phyloP scores from a whole-genome alignment of 345 rosid genomes.

The Eucalyptus tenuipes region DNA sequence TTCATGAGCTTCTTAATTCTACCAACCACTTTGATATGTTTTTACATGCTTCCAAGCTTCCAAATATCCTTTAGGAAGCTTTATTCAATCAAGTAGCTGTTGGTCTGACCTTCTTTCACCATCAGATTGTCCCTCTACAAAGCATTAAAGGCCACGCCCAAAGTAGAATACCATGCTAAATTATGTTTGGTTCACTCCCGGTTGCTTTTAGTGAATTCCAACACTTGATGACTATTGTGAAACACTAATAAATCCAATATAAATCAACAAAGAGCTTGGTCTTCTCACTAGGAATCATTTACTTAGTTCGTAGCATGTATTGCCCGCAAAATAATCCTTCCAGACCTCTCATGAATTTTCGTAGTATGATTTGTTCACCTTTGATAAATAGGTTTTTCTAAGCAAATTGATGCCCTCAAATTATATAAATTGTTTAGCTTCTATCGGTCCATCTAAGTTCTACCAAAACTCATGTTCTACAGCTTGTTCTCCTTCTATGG shows the following conservation, averaged over 20 bases:
- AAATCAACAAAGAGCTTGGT: neutral
- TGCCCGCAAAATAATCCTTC: neutral
- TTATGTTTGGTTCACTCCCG: neutral
- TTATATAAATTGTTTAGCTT: neutral
- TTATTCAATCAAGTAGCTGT: neutral
- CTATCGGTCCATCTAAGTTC: neutral
- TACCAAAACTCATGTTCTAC: neutral
- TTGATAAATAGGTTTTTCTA: neutral
- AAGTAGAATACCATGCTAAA: neutral
- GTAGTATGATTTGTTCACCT: neutral
- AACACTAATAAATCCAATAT: neutral
- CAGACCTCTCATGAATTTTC: neutral
- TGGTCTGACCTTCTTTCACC: neutral
- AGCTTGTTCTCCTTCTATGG: neutral
- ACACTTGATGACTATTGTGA: neutral
- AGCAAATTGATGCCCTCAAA: neutral
- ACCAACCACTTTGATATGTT: neutral
- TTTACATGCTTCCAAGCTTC: neutral
- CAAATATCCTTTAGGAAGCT: neutral
- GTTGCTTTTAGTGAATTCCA: neutral
- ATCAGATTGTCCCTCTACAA: neutral
- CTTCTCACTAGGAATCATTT: neutral
- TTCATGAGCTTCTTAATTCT: neutral
- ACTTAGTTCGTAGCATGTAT: neutral
- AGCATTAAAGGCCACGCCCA: neutral